Evolutionary conservation across 2,329 filamentous ascomycete genomes (phyloP).

Genomic region (Neoascochyta sp.): DNA sequence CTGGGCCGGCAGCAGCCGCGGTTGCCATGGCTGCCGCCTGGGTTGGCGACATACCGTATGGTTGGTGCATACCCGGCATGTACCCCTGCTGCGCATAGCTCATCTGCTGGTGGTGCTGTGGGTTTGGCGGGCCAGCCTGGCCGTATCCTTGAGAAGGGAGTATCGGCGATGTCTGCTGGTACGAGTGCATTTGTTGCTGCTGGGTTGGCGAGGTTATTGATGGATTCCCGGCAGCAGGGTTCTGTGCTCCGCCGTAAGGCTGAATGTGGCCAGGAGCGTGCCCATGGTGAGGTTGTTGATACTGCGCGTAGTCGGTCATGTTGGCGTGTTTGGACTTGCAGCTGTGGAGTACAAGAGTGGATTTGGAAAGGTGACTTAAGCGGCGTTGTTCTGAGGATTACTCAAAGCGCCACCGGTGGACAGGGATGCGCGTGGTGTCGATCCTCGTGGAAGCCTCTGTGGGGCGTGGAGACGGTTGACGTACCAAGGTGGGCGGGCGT

Average conservation of each 20-base stretch:
- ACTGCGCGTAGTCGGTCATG: slow-evolving; percentile 50
- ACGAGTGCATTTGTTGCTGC: slow-evolving; percentile 50
- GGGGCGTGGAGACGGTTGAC: slow-evolving; percentile 15
- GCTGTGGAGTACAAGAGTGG: slow-evolving; percentile 19
- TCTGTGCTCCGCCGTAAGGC: slow-evolving; percentile 37
- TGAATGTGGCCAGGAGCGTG: slow-evolving; percentile 43
- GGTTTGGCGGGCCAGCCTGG: slow-evolving; percentile 61
- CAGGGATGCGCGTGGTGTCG: slow-evolving; percentile 22
- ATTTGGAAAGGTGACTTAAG: slow-evolving; percentile 26
- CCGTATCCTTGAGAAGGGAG: slow-evolving; percentile 69
- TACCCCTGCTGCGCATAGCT: slow-evolving; percentile 81
- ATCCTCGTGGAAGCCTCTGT: slow-evolving; percentile 17
- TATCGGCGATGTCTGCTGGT: slow-evolving; percentile 72
- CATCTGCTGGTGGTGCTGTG: slow-evolving; percentile 64
- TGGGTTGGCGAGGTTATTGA: slow-evolving; percentile 68
- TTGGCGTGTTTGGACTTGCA: slow-evolving; percentile 12
- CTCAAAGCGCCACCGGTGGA: slow-evolving; percentile 33
- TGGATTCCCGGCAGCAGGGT: slow-evolving; percentile 34
- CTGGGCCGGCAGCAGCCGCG: slow-evolving; percentile 82
- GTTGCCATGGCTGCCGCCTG: slow-evolving; percentile 93
- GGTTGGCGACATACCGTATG: slow-evolving; percentile 74
- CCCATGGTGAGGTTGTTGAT: slow-evolving; percentile 46
- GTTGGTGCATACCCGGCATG: slow-evolving; percentile 66
- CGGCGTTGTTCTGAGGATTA: slow-evolving; percentile 26
- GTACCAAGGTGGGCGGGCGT: no score